Percentiles rank a stretch among this genome's conserved stretches.
Evolutionary conservation across 331 rosid species (phyloP).

Genomic region (Quercus lobata): DNA sequence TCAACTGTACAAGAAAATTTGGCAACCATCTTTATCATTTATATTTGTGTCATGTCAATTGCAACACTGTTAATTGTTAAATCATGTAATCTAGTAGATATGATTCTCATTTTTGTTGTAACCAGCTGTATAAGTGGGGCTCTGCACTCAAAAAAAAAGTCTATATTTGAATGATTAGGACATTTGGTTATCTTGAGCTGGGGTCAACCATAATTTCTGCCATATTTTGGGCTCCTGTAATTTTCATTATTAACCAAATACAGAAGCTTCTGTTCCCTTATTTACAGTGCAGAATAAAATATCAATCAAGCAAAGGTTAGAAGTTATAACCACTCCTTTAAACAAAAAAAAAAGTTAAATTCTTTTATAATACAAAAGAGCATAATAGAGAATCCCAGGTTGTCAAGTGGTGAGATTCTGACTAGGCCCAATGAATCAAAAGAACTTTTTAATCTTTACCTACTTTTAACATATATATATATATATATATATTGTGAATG

Average conservation of each 20-base stretch:
- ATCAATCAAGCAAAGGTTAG: slow-evolving; percentile 22
- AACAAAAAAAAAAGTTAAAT: neutral
- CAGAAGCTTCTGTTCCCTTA: slow-evolving; percentile 49
- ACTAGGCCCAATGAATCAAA: slow-evolving; percentile 82
- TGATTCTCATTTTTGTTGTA: slow-evolving; percentile 66
- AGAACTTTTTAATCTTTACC: slow-evolving; percentile 42
- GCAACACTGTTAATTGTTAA: slow-evolving; percentile 42
- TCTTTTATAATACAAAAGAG: slow-evolving; percentile 12
- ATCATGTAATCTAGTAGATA: slow-evolving; percentile 51
- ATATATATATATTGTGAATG: slow-evolving; percentile 21
- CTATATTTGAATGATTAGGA: slow-evolving; percentile 59
- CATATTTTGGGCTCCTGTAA: slow-evolving; percentile 44
- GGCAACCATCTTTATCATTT: neutral
- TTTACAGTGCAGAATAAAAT: slow-evolving; percentile 3
- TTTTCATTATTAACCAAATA: slow-evolving; percentile 35
- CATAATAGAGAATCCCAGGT: slow-evolving; percentile 72
- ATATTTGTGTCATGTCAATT: slow-evolving; percentile 54
- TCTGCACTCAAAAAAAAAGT: slow-evolving; percentile 29
- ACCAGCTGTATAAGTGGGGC: slow-evolving; percentile 86
- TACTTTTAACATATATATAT: slow-evolving; percentile 16
- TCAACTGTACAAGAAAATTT: slow-evolving; percentile 5
- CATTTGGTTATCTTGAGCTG: slow-evolving; percentile 30
- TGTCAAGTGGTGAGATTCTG: slow-evolving; percentile 87
- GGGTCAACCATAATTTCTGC: slow-evolving; percentile 62
- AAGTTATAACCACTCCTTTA: slow-evolving; percentile 41